Base-by-base conservation (phyloP, 345 rosid genomes). In the Citrus cavaleriei region DNA sequence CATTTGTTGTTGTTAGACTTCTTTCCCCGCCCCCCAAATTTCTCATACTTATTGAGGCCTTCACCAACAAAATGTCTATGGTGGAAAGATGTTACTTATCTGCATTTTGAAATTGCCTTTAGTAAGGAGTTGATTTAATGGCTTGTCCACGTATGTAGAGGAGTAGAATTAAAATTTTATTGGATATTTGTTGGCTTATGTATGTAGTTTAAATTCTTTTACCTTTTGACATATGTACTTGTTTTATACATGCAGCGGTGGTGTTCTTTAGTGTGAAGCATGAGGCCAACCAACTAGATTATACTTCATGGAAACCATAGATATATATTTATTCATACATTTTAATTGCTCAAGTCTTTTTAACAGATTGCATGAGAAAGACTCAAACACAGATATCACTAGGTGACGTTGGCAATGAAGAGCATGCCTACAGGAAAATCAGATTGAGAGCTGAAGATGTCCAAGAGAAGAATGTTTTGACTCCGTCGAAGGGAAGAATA, bases 361-460 rank as follows among this genome's bases (percentile, higher is more conserved):
- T 79, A 22, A 60, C 78, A 96, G 97, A 96, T 96, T 89, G 99
- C 99, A 32, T 96, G 97, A 6, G 99, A 96, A 80, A 97, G 99
- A 3, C 86, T 96, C 72, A 96, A 94, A 72, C 98, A 96, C 77
- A 83, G 98, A 81, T 91, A 32, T 96, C 99, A 5, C 87, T 94
- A 25, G 97, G 97, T 66, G 99, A 96, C 78, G 95, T 93, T 80
- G 94, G 93, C 75, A 76, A 72, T 59, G 97, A 94, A 79, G 99
- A 96, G 42, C 86, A 91, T 9, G 84, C 98, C 2, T 96, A 85
- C 90, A 90, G 98, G 76, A 94, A 94, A 90, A 96, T 94, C 66
- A 87, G 95, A 58, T 87, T 96, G 84, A 93, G 98, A 87, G 97
- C 92, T 75, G 98, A 96, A 75, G 99, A 96, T 85, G 98, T 94